phyloP scores from a whole-genome alignment of 2,329 filamentous ascomycete genomes.

The Ceratocystis huliohia region DNA sequence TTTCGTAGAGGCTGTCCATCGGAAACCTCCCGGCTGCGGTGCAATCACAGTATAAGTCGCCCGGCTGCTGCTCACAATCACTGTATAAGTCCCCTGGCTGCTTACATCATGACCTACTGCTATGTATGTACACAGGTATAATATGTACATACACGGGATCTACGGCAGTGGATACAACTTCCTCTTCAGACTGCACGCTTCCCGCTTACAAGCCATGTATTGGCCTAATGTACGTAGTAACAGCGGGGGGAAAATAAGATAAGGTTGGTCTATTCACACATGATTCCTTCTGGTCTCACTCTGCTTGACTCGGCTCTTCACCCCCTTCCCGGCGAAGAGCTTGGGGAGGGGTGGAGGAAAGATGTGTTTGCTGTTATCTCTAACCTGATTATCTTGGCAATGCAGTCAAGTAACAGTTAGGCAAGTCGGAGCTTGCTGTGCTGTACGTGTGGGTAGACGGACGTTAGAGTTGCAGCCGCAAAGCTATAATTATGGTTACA shows the following conservation, averaged over 20 bases:
- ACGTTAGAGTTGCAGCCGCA: not conserved
- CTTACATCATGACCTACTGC: no score
- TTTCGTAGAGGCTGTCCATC: not conserved
- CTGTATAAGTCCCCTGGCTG: no score
- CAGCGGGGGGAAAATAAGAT: not conserved
- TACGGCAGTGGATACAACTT: no score
- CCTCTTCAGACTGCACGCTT: no score
- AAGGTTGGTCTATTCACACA: not conserved
- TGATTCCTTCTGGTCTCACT: not conserved
- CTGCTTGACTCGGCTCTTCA: not conserved
- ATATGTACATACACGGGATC: no score
- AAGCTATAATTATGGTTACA: not conserved
- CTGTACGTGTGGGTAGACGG: not conserved
- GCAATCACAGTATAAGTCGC: no score
- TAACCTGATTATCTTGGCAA: not conserved
- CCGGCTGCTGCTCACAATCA: no score
- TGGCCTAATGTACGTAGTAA: not conserved
- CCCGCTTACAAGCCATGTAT: no score
- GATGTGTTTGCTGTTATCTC: not conserved
- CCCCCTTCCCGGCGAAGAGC: not conserved
- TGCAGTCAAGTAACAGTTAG: no score
- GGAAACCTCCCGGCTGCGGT: not conserved
- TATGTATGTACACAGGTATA: no score
- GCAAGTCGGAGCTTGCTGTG: no score
- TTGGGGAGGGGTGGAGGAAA: not conserved